phyloP scores from a whole-genome alignment of 2,329 filamentous ascomycete species.

The Exophiala bonariae region DNA sequence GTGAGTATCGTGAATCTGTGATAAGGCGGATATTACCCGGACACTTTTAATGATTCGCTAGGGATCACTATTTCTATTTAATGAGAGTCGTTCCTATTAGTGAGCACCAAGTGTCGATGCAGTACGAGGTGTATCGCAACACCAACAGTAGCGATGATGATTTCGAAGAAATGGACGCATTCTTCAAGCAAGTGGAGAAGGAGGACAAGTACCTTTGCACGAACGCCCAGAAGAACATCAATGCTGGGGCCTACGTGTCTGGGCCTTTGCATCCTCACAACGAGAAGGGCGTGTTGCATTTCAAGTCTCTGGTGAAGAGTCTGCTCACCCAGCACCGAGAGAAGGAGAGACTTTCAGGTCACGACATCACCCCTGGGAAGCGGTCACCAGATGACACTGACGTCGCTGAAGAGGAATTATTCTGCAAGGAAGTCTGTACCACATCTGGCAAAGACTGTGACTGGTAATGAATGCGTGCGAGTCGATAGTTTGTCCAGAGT shows the following conservation, averaged over 20 bases:
- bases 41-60: no score
- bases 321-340: slow-evolving; percentile 49
- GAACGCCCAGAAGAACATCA: slow-evolving; percentile 61
- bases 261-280: slow-evolving; percentile 62
- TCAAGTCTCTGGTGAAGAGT: slow-evolving; percentile 55
- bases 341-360: slow-evolving; percentile 45
- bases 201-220: slow-evolving; percentile 66
- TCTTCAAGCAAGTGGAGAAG: slow-evolving; percentile 64
- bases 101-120: slow-evolving; percentile 54
- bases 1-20: slow-evolving; percentile 15
- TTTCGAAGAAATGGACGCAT: slow-evolving; percentile 57
- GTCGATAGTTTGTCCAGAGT: no score
- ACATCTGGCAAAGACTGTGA: no score
- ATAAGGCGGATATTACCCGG: slow-evolving; percentile 3
- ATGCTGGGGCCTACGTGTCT: slow-evolving; percentile 61
- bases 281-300: slow-evolving; percentile 60
- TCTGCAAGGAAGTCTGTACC: no score
- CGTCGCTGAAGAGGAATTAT: no score
- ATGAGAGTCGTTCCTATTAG: no score
- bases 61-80: no score
- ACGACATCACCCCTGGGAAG: no score
- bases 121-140: slow-evolving; percentile 65
- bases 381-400: no score
- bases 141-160: slow-evolving; percentile 58
- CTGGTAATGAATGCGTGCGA: no score